Conservation (phyloP, 1,284 basidiomycete genomes). For the Veloboletus limbatus region DNA sequence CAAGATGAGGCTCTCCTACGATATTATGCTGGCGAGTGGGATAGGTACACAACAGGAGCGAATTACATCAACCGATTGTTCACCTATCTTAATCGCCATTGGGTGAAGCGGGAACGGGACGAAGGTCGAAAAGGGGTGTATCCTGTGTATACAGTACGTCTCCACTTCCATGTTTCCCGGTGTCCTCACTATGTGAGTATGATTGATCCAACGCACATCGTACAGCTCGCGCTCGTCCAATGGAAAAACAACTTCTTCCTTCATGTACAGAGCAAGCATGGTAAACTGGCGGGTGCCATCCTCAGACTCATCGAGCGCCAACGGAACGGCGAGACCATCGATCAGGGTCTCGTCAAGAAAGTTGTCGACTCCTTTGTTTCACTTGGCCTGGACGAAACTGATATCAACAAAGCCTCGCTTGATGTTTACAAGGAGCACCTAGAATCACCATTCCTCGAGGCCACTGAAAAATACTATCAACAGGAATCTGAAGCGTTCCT, state of each 20-base stretch:
- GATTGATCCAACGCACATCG: slow-evolving; percentile 6
- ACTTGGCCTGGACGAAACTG: slow-evolving; percentile 88
- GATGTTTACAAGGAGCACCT: slow-evolving; percentile 95
- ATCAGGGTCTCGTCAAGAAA: slow-evolving; percentile 92
- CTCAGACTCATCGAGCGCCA: slow-evolving; percentile 90
- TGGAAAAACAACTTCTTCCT: slow-evolving; percentile 95
- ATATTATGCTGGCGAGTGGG: slow-evolving; percentile 94
- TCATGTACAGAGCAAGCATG: slow-evolving; percentile 77
- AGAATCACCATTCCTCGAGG: slow-evolving; percentile 84
- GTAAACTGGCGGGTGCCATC: slow-evolving; percentile 85
- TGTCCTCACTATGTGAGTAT: background rate
- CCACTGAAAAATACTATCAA: slow-evolving; percentile 91
- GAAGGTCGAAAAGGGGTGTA: slow-evolving; percentile 96
- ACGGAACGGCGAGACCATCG: slow-evolving; percentile 92
- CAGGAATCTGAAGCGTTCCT: slow-evolving; percentile 91
- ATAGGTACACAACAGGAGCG: slow-evolving; percentile 94
- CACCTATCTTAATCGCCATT: slow-evolving; percentile 97
- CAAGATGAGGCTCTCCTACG: slow-evolving; percentile 86
- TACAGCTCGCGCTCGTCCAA: slow-evolving; percentile 88
- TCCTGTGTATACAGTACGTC: slow-evolving; percentile 89
- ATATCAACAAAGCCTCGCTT: slow-evolving; percentile 89
- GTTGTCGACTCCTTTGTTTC: slow-evolving; percentile 97
- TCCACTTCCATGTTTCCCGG: background rate
- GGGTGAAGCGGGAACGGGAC: slow-evolving; percentile 98
- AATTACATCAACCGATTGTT: slow-evolving; percentile 96